Conservation (phyloP, 495 filamentous ascomycete genomes). For the Aspergillus diversus region DNA sequence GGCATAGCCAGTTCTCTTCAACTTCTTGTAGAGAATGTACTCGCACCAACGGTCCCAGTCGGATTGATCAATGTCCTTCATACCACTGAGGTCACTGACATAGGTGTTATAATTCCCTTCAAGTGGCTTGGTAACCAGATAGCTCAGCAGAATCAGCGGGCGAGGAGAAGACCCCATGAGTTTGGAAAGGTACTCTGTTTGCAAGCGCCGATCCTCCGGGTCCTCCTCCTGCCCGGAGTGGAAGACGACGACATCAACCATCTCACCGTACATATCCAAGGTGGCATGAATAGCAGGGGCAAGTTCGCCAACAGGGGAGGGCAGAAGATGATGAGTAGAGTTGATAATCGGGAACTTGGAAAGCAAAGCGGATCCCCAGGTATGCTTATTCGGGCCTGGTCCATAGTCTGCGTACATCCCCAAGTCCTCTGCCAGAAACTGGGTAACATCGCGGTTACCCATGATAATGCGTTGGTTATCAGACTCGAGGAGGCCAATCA, state of each 20-base stretch:
- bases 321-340: constrained; percentile 93
- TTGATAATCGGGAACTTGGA: constrained; percentile 98
- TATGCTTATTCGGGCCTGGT: constrained; percentile 98
- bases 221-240: constrained; percentile 99
- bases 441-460: constrained; percentile 97
- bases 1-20: constrained; percentile 87
- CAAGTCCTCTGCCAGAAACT: constrained; percentile 92
- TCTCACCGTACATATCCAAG: constrained; percentile 86
- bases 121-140: constrained; percentile 87
- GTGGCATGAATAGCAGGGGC: constrained; percentile 97
- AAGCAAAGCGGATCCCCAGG: constrained; percentile 91
- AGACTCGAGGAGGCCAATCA: constrained; percentile 90
- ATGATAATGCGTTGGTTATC: constrained; percentile 99
- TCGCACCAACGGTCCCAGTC: constrained; percentile 99
- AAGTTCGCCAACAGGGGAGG: constrained; percentile 90
- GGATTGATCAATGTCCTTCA: constrained; percentile 91
- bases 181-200: constrained; percentile 83
- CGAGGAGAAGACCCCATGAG: constrained; percentile 84
- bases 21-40: constrained; percentile 93
- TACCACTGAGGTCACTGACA: constrained; percentile 81
- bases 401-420: constrained; percentile 99
- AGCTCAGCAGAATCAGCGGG: constrained; percentile 84
- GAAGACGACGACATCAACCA: constrained; percentile 95
- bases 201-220: constrained; percentile 86
- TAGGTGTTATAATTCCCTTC: constrained; percentile 98